A percentile compares a stretch with the other conserved stretches of the same genome.
Evolutionary conservation across 441 rosid genomes (phyloP).

Genomic region (Daphne laureola): DNA sequence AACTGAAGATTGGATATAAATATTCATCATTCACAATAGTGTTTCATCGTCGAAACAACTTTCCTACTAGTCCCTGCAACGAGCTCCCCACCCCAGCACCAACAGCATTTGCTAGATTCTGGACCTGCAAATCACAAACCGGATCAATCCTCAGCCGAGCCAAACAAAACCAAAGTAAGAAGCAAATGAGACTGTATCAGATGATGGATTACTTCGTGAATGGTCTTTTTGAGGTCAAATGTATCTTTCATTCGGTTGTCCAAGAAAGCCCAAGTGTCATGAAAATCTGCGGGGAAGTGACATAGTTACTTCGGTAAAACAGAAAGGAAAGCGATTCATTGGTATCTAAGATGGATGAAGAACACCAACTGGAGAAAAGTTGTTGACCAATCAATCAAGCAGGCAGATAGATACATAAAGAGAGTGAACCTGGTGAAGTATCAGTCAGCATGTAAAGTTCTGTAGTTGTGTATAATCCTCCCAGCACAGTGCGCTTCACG

Average conservation of each 20-base stretch:
- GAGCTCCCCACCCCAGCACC: conserved; percentile 79
- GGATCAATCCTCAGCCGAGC: conserved; percentile 3
- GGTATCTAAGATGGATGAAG: not conserved
- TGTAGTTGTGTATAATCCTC: conserved; percentile 79
- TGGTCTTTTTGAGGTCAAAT: conserved; percentile 61
- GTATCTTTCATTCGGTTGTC: conserved; percentile 73
- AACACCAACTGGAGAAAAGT: too few relatives aligned
- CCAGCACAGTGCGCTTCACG: conserved; percentile 70
- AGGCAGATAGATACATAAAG: not conserved
- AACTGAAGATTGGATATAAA: too few relatives aligned
- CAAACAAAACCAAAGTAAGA: not conserved
- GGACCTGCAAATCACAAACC: conserved; percentile 37
- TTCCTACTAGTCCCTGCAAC: conserved; percentile 56
- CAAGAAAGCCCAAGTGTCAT: conserved; percentile 71
- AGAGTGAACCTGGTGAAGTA: conserved; percentile 58
- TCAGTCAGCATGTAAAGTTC: conserved; percentile 90
- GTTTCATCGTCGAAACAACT: conserved; percentile 35
- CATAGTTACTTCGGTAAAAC: not conserved
- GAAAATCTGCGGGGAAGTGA: conserved; percentile 32
- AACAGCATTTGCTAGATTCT: conserved; percentile 71
- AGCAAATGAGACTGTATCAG: not conserved
- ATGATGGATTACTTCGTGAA: conserved; percentile 56
- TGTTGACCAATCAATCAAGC: not conserved
- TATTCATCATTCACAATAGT: too few relatives aligned
- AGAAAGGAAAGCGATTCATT: not conserved